Evolutionary conservation across 2,329 filamentous ascomycete genomes (phyloP), one percentile per base, ranked within the genome.

Genomic region (Botrytis sinoallii): DNA sequence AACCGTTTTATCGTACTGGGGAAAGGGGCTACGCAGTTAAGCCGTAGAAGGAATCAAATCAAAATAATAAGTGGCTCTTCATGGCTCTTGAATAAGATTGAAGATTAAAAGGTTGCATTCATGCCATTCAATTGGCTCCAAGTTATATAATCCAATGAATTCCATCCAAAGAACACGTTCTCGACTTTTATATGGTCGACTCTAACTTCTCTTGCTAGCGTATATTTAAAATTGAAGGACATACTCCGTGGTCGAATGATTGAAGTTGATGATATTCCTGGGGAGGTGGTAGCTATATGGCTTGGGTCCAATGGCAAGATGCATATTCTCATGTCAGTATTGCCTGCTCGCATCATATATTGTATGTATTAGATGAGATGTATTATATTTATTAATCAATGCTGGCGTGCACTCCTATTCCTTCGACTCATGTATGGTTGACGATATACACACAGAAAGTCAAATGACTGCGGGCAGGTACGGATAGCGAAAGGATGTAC

Each of bases 81-180:
- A 14, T 67, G 64, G 64, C 48, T 67, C 64, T 52, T 9, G 3
- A 57, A 25, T 57, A 25, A 69, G 48, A 69, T 69, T 59, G 60
- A 57, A 57, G 66, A 32, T 63, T 40, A 18, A 63, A 38, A 25
- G 35, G 38, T 42, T 52, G 48, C 25, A 52, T 52, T 52, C 25
- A 29, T 8, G 8, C 48, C 3, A 16, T 44, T 44, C 16, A 3
- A 42, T 70, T 25, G 38, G 38, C 35, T 35, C 32, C 46, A 61
- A 38, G 14, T 18, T 29, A 16, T 25, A 61, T 25, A 61, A 25
- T 60, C 35, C 59, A 35, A 61, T 38, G 35, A 25, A 59, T 38
- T 29, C 55, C 35, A 70, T 61, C 4, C 20, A 61, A 46, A 60
- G 55, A 70, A 60, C 68, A 61, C 55, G 68, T 61, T 70, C 68